Evolutionary conservation across 306 rosid species (phyloP), one percentile per base, ranked within the genome.

Genomic region (Quercus engelmannii): DNA sequence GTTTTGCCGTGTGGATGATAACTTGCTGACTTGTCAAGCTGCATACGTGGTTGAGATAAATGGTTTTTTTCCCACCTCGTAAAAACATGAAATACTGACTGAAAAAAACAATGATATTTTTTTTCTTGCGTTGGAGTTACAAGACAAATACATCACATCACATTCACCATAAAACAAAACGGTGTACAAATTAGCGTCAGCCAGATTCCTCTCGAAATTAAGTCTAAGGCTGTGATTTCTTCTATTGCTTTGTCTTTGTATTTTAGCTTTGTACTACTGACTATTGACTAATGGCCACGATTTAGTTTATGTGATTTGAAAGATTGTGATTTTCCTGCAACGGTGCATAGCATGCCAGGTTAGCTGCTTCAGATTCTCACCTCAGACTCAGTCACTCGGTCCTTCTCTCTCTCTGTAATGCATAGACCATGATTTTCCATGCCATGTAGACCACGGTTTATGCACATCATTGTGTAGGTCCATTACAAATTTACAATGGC

Each of bases 1-100:
- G 4, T 2, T 58, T 3, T 31, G 81, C 87, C 97, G 79, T 52
- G 86, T 91, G 93, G 98, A 85, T 82, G 99, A 95, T 93, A 91
- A 90, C 63, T 38, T 83, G 82, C 89, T 82, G 80, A 87, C 77
- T 59, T 86, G 85, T 87, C 84, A 41, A 9, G 8, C 46, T 79
- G 82, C 74, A 25, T 73, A 43, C 78, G 87, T 81, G 91, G 89
- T 89, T 87, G 84, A 75, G 62, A 82, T 86, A 54, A 71, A 81
- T 86, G 85, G 61, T 56, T 56, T 76, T 87, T 83, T 88, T 65
- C 80, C 72, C 88, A 86, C 88, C 92, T 74, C 33, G 71, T 33
- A 91, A 89, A 87, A 77, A 57, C 26, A 35, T 2, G 51, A 75
- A 25, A 43, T 63, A 35, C 35, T 7, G 62, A 21, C 20, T 18